phyloP scores from a whole-genome alignment of 1,284 basidiomycete genomes.

The Waitea zeae region DNA sequence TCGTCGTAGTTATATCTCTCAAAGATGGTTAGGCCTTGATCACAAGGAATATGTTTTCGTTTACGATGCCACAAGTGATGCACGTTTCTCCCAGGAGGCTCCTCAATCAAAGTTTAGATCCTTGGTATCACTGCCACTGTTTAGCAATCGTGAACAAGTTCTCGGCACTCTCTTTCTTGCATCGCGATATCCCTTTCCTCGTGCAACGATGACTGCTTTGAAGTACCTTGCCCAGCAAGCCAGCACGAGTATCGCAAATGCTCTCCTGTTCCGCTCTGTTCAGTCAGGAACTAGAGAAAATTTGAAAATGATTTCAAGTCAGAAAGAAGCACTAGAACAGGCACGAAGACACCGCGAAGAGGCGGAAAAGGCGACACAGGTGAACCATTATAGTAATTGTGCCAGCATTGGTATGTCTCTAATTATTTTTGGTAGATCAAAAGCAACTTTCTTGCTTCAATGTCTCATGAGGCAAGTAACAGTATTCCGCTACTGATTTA shows the following conservation, averaged over 20 bases:
- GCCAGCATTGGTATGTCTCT: neutral
- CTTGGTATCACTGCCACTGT: slow-evolving; percentile 50
- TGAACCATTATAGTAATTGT: slow-evolving; percentile 15
- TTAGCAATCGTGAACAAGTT: slow-evolving; percentile 54
- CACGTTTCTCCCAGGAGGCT: slow-evolving; percentile 48
- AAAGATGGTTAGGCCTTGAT: no score
- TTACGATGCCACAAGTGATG: slow-evolving; percentile 41
- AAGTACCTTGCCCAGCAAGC: slow-evolving; percentile 56
- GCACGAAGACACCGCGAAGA: slow-evolving; percentile 52
- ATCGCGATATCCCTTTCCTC: slow-evolving; percentile 44
- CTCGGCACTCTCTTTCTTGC: slow-evolving; percentile 29
- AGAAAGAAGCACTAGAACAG: slow-evolving; percentile 45
- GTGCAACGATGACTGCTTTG: slow-evolving; percentile 39
- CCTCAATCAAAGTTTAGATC: slow-evolving; percentile 37
- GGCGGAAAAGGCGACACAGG: slow-evolving; percentile 54
- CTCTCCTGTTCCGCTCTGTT: slow-evolving; percentile 52
- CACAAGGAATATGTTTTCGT: slow-evolving; percentile 40
- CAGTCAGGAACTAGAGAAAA: slow-evolving; percentile 54
- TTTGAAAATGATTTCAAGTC: slow-evolving; percentile 53
- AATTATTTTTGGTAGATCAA: slow-evolving; percentile 38
- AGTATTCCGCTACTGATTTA: no score
- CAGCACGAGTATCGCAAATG: slow-evolving; percentile 54
- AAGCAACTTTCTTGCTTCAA: slow-evolving; percentile 55
- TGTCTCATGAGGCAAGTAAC: no score
- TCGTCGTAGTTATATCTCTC: no score